Evolutionary conservation across 2,329 filamentous ascomycete genomes (phyloP).

Genomic region (Fusarium dimerum): DNA sequence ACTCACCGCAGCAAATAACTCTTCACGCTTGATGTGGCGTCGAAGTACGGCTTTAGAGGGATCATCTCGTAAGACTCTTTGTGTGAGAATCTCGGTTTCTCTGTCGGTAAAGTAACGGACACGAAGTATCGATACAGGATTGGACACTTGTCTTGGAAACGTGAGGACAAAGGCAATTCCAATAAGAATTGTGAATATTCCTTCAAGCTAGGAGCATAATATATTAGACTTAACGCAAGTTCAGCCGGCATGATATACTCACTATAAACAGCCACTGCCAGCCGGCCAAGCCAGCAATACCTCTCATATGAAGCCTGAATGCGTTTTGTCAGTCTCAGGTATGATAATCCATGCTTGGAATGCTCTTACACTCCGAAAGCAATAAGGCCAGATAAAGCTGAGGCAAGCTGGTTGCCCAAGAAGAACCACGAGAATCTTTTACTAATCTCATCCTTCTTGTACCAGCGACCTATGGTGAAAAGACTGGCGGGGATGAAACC

Average conservation of each 20-base stretch:
- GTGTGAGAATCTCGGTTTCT: constrained; percentile 35
- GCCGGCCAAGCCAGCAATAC: constrained; percentile 51
- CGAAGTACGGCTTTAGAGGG: constrained; percentile 34
- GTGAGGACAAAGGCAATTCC: constrained; percentile 34
- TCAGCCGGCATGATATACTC: neutral
- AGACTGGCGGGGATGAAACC: constrained; percentile 45
- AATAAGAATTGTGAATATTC: constrained; percentile 35
- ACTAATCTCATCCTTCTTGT: constrained; percentile 44
- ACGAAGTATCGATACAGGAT: constrained; percentile 31
- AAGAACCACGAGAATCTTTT: constrained; percentile 46
- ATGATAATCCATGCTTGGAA: neutral
- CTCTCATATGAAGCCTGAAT: constrained; percentile 9
- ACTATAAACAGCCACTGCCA: constrained; percentile 67
- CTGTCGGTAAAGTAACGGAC: constrained; percentile 34
- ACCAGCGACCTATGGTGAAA: constrained; percentile 47
- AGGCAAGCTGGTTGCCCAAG: constrained; percentile 43
- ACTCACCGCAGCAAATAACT: constrained; percentile 8
- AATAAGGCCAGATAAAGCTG: constrained; percentile 42
- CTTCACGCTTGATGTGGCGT: constrained; percentile 32
- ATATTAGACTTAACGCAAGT: neutral
- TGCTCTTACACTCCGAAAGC: constrained; percentile 39
- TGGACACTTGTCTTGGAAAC: constrained; percentile 31
- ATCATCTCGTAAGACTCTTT: constrained; percentile 27
- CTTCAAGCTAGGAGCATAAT: constrained; percentile 38
- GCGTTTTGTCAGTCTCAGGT: neutral